Base-by-base conservation (phyloP, 805 yeast genomes). In the Yamadazyma tumulicola region DNA sequence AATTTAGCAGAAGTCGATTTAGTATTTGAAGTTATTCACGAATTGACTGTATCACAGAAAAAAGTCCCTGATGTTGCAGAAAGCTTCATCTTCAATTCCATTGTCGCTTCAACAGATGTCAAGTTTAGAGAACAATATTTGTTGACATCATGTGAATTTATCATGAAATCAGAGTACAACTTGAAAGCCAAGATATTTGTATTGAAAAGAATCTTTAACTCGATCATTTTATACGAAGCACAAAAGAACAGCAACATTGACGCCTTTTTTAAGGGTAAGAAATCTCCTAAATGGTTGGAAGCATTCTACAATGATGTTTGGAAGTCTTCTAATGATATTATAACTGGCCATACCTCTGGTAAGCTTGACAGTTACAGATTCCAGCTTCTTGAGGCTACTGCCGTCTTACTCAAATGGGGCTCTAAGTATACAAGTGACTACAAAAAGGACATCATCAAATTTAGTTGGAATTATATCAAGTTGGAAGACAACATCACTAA, bases 391-490 rank as follows among this genome's bases (percentile, higher is more conserved):
- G 95, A 89, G 46, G 57, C 88, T 52, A 83, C 97, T 0, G 79
- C 96, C 0, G 60, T 83, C 28, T 61, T 93, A 28, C 75, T 88
- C 17, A 79, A 80, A 50, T 75, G 78, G 59, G 79, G 85, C 1
- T 79, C 95, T 0, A 56, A 62, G 0, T 58, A 69, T 8, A 69
- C 86, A 17, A 62, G 73, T 6, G 82, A 77, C 11, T 70, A 75
- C 45, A 70, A 85, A 27, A 91, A 87, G 52, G 95, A 88, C 47
- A 77, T 93, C 27, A 86, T 93, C 56, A 87, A 86, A 55, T 93
- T 88, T 61, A 84, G 88, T 47, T 93, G 99, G 99, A 85, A 85
- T 46, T 85, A 81, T 49, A 81, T 93, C 51, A 86, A 86, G 47
- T 64, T 89, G 20, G 97, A 89, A 43, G 99, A 93, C 53, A 74